Base-by-base conservation (phyloP, 2,329 filamentous ascomycete species). In the Penicillium sp. region DNA sequence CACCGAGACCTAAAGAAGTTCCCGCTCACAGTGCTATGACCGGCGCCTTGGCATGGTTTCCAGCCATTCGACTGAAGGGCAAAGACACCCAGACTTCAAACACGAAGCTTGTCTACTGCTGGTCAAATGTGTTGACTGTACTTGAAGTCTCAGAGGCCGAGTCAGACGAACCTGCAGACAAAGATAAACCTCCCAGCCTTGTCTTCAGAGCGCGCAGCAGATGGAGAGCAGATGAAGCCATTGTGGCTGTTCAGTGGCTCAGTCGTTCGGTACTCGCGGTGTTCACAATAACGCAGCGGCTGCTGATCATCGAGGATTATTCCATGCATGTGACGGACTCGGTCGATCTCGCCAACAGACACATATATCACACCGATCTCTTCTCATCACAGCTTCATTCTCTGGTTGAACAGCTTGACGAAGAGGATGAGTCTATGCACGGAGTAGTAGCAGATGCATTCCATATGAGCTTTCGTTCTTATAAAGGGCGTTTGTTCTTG, bases 401-500 rank as follows among this genome's bases (percentile, higher is more conserved):
- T 17, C 82, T 97, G 6, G 90, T 99, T 22, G 94, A 97, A 71
- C 88, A 92, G 58, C 79, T 94, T 17, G 88, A 97, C 61, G 91
- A 96, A 63, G 86, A 92, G 56, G 91, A 97, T 65, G 80, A 84
- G 0, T 90, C 91, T 0, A 89, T 97, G 86, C 94, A 97, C 74
- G 93, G 93, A 2, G 92, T 97, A 9, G 90, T 97, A 45, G 93
- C 93, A 8, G 94, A 99, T 78, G 94, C 92, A 0, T 99, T 97
- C 66, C 93, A 93, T 70, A 97, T 97, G 91, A 97, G 93, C 73
- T 93, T 97, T 75, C 91, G 90, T 67, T 84, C 91, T 4, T 99
- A 97, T 76, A 99, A 97, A 73, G 92, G 94, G 5, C 85, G 93
- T 30, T 80, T 97, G 35, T 99, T 99, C 68, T 77, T 97, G 4